Evolutionary conservation across 805 yeast species (phyloP), one percentile per base, ranked within the genome.

Genomic region (Ogataea zsoltii): DNA sequence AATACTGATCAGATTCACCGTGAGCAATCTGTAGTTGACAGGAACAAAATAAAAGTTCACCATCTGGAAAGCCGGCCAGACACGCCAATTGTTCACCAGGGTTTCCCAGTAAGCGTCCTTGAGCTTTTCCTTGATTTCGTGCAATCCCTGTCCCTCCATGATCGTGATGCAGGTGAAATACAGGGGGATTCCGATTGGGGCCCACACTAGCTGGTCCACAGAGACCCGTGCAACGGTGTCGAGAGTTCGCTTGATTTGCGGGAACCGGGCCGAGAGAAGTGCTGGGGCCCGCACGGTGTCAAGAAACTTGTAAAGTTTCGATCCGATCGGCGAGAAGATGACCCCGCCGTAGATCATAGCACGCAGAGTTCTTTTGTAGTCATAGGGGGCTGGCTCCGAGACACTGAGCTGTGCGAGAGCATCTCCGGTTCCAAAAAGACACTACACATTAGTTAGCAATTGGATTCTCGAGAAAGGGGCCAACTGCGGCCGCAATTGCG

Each of bases 1-100:
- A 21, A 90, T 78, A 38, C 92, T 80, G 19, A 87, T 74, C 3
- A 81, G 47, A 57, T 88, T 88, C 25, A 86, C 95, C 10, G 81
- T 71, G 37, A 87, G 57, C 37, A 91, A 64, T 31, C 96, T 75
- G 55, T 77, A 79, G 35, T 82, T 82, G 7, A 82, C 76, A 0
- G 97, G 97, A 2, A 89, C 76, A 7, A 87, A 57, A 37, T 82
- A 75, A 59, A 92, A 88, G 66, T 92, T 94, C 50, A 83, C 51
- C 44, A 82, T 58, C 66, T 94, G 98, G 51, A 94, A 86, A 0
- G 79, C 65, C 0, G 98, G 98, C 99, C 98, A 94, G 11, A 92
- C 85, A 41, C 73, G 60, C 91, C 96, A 89, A 63, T 90, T 91
- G 14, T 86, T 74, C 28, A 71, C 62, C 33, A 91, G 65, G 0